Evolutionary conservation across 129 eudicot genomes (phyloP), one percentile per base, ranked within the genome.

Genomic region (Erigeron canadensis): DNA sequence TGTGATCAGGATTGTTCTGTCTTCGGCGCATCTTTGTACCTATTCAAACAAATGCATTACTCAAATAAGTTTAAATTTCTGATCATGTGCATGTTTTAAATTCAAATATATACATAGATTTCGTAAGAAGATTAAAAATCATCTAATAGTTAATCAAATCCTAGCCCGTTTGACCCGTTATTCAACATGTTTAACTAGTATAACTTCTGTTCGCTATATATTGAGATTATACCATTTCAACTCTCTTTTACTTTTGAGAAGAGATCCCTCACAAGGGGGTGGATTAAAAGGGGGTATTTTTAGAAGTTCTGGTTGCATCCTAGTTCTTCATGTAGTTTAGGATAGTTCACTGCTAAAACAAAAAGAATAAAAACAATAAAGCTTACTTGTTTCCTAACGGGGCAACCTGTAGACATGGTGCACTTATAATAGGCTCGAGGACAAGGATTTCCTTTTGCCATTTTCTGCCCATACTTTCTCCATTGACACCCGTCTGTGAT

Each of bases 401-500:
- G 94, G 69, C 96, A 90, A 65, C 88, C 88, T 2, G 77, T 84
- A 28, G 91, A 85, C 96, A 90, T 90, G 68, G 96, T 90, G 81
- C 96, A 90, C 2, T 88, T 86, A 51, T 90, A 90, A 78, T 90
- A 90, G 7, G 95, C 96, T 44, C 96, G 86, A 57, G 96, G 96
- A 56, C 88, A 85, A 21, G 96, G 95, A 73, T 85, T 90, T 19
- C 96, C 96, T 72, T 90, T 90, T 2, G 96, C 94, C 90, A 87
- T 84, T 56, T 90, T 90, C 55, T 90, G 96, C 18, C 96, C 96
- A 12, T 89, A 89, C 48, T 89, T 89, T 38, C 96, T 74, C 96
- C 96, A 89, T 80, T 89, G 96, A 57, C 96, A 90, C 62, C 96
- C 96, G 75, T 90, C 96, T 8, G 91, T 80, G 17, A 90, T 90